Percentiles rank a stretch among this genome's conserved stretches.
phyloP scores from a whole-genome alignment of 331 rosid species.

The Quercus phellos region DNA sequence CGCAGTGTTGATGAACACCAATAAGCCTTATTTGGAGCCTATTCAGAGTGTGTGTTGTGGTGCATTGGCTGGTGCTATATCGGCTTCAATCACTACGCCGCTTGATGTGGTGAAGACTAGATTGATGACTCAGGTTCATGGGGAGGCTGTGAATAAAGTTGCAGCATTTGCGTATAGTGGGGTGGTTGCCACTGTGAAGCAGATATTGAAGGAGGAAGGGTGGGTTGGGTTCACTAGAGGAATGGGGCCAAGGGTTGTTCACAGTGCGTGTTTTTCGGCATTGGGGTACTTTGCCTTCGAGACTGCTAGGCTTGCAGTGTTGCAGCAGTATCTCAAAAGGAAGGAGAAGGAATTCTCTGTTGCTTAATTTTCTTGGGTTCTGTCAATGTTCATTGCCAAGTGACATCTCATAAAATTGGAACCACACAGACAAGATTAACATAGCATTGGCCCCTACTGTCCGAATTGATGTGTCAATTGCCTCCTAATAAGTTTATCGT shows the following conservation, averaged over 20 bases:
- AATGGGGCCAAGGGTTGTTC: constrained; percentile 90
- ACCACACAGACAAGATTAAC: too few species aligned
- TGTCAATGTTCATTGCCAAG: not conserved
- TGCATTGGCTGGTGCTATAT: constrained; percentile 83
- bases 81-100: constrained; percentile 83
- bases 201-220: constrained; percentile 74
- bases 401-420: too few species aligned
- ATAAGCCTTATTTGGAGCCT: constrained; percentile 45
- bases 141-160: constrained; percentile 47
- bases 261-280: constrained; percentile 86
- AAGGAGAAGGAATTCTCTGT: constrained; percentile 54
- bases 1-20: constrained; percentile 44
- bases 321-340: constrained; percentile 52
- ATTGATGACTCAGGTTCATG: constrained; percentile 76
- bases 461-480: too few species aligned
- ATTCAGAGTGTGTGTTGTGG: constrained; percentile 80
- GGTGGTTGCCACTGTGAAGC: constrained; percentile 50
- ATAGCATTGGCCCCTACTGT: too few species aligned
- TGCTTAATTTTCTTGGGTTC: constrained; percentile 15
- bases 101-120: constrained; percentile 89
- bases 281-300: constrained; percentile 91
- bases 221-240: constrained; percentile 79
- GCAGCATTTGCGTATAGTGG: constrained; percentile 51
- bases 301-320: constrained; percentile 68
- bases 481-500: not conserved